Evolutionary conservation across 768 basidiomycete genomes (phyloP), one percentile per base, ranked within the genome.

Genomic region (Leccinum variicolor): DNA sequence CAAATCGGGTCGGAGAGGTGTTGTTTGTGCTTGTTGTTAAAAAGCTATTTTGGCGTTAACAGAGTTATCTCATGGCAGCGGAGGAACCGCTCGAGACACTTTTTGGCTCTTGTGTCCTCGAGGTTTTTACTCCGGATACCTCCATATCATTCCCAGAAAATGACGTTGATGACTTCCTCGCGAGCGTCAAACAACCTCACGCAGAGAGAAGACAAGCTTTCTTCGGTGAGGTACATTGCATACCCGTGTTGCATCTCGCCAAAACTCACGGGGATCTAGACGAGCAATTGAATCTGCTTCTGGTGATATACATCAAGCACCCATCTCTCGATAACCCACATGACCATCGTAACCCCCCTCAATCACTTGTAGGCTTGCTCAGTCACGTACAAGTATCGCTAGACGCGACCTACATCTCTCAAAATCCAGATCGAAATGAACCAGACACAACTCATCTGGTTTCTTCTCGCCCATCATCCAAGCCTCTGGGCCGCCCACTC

Each of bases 331-430:
- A 74, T 46, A 59, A 68, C 45, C 19, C 60, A 28, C 60, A 63
- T 6, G 61, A 66, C 46, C 55, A 46, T 19, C 49, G 56, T n/a
- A 54, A 61, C 19, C 74, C 75, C 13, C 76, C 79, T 2, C 48
- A 66, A 3, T 36, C 64, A 23, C 73, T 92, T 28, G 75, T 89
- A 7, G 72, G 81, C 6, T 84, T 90, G 65, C 75, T 92, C 43
- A 73, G 83, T 3, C 87, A 87, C 69, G 72, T 89, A 7, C 88
- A 94, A 73, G 77, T 93, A 15, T 84, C 91, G 7, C 79, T 93
- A 48, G 92, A 93, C 55, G 90, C 91, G 2, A 85, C 84, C 3
- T 95, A 93, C 66, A 89, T 90, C 50, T 82, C 88, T 2, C 76
- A 81, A 36, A 69, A 75, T 13, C 65, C 66, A 34, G 70, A 58